A percentile compares a stretch with the other conserved stretches of the same genome.
phyloP scores from a whole-genome alignment of 1,284 basidiomycete species.

The Uromyces viciae-fabae region DNA sequence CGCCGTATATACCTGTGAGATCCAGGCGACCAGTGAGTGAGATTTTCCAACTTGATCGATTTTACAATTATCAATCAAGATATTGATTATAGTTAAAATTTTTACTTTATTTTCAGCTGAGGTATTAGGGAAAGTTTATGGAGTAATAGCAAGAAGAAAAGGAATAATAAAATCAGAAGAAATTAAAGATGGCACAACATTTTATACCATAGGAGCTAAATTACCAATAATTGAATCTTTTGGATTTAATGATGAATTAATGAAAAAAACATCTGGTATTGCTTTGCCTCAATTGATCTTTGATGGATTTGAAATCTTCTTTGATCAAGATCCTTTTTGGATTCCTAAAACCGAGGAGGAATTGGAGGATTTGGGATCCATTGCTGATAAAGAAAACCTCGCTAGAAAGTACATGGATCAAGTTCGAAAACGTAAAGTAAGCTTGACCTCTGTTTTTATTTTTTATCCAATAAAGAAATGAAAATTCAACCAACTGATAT shows the following conservation, averaged over 20 bases:
- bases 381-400: constrained; percentile 88
- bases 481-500: too few species aligned
- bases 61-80: neutral
- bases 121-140: constrained; percentile 95
- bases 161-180: constrained; percentile 93
- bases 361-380: constrained; percentile 92
- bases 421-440: constrained; percentile 74
- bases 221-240: constrained; percentile 97
- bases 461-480: too few species aligned
- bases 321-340: constrained; percentile 93
- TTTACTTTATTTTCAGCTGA: constrained; percentile 64
- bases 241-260: constrained; percentile 95
- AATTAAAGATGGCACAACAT: constrained; percentile 96
- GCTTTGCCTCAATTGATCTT: constrained; percentile 96
- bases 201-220: constrained; percentile 84
- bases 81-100: neutral
- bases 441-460: neutral
- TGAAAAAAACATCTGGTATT: constrained; percentile 91
- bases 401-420: constrained; percentile 90
- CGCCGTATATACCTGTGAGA: constrained; percentile 98
- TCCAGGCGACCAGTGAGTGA: constrained; percentile 85
- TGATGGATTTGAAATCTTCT: constrained; percentile 63
- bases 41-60: neutral
- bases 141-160: constrained; percentile 81
- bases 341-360: constrained; percentile 97